A percentile compares a stretch with the other conserved stretches of the same genome.
Evolutionary conservation across 192 early-diverging fungal genomes (phyloP).

Genomic region (Linderina pennispora): DNA sequence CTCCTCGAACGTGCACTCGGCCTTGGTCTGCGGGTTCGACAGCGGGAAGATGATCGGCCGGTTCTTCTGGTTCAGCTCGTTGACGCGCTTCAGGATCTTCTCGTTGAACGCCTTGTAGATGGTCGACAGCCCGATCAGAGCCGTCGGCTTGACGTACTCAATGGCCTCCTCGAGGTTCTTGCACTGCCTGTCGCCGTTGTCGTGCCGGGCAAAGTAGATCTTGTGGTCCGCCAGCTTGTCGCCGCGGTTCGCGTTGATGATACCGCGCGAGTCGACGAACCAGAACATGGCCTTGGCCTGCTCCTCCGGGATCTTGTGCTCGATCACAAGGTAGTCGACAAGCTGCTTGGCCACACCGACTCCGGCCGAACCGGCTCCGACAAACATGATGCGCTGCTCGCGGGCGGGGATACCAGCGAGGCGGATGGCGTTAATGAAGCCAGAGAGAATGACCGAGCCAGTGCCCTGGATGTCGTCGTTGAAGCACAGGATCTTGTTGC

Average conservation of each 20-base stretch:
- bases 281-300: slow-evolving; percentile 39
- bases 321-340: slow-evolving; percentile 59
- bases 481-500: slow-evolving; percentile 64
- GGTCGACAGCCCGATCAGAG: slow-evolving; percentile 74
- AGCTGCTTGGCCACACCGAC: slow-evolving; percentile 84
- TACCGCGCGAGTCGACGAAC: slow-evolving; percentile 77
- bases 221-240: slow-evolving; percentile 69
- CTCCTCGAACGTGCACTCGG: slow-evolving; percentile 92
- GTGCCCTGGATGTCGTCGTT: slow-evolving; percentile 52
- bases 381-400: slow-evolving; percentile 76
- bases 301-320: slow-evolving; percentile 60
- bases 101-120: slow-evolving; percentile 61
- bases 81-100: slow-evolving; percentile 62
- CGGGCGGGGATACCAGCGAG: slow-evolving; percentile 49
- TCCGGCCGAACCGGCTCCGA: slow-evolving; percentile 81
- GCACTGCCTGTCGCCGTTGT: slow-evolving; percentile 66
- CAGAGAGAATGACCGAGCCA: slow-evolving; percentile 80
- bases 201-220: slow-evolving; percentile 68
- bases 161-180: slow-evolving; percentile 59
- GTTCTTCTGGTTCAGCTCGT: slow-evolving; percentile 50
- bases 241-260: slow-evolving; percentile 72
- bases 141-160: slow-evolving; percentile 72
- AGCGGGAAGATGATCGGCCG: slow-evolving; percentile 88
- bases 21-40: slow-evolving; percentile 81
- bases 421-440: slow-evolving; percentile 71